These are phyloP conservation scores for Trichosporon coremiiforme DNA, from an alignment of 1,284 basidiomycete genomes.

Conservation along the genomic window DNA sequence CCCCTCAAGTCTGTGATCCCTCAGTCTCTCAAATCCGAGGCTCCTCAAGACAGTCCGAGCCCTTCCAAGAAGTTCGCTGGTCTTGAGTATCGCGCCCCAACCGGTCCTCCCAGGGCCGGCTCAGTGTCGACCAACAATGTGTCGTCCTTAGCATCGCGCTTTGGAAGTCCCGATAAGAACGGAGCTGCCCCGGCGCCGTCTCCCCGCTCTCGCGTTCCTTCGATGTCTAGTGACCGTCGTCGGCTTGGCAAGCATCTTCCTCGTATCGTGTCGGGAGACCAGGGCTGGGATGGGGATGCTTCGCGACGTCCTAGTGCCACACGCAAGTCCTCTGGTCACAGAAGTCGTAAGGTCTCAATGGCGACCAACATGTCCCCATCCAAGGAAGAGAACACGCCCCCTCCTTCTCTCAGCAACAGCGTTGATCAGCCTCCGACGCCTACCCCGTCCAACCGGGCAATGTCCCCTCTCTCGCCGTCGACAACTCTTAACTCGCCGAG, in stretches of 20 bases:
- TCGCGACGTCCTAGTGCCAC: slow-evolving; percentile 20
- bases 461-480: slow-evolving; percentile 34
- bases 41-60: not conserved
- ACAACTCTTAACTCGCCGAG: slow-evolving; percentile 35
- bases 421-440: slow-evolving; percentile 21
- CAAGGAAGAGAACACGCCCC: slow-evolving; percentile 30
- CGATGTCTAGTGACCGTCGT: slow-evolving; percentile 42
- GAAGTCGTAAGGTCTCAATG: slow-evolving; percentile 37
- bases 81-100: slow-evolving; percentile 29
- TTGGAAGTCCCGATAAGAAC: slow-evolving; percentile 16
- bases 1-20: slow-evolving; percentile 19
- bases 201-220: slow-evolving; percentile 23
- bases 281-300: slow-evolving; percentile 47
- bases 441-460: not conserved
- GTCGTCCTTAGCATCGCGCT: slow-evolving; percentile 30
- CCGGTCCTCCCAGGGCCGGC: slow-evolving; percentile 29
- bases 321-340: slow-evolving; percentile 22
- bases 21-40: slow-evolving; percentile 18
- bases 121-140: slow-evolving; percentile 19
- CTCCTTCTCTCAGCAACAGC: slow-evolving; percentile 11
- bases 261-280: slow-evolving; percentile 55
- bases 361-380: slow-evolving; percentile 27
- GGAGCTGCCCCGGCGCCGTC: slow-evolving; percentile 18
- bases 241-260: slow-evolving; percentile 56
- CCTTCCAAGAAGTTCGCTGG: slow-evolving; percentile 27